Evolutionary conservation across 1,139 yeast species (phyloP).

Genomic region (Magnusiomyces clavatus): DNA sequence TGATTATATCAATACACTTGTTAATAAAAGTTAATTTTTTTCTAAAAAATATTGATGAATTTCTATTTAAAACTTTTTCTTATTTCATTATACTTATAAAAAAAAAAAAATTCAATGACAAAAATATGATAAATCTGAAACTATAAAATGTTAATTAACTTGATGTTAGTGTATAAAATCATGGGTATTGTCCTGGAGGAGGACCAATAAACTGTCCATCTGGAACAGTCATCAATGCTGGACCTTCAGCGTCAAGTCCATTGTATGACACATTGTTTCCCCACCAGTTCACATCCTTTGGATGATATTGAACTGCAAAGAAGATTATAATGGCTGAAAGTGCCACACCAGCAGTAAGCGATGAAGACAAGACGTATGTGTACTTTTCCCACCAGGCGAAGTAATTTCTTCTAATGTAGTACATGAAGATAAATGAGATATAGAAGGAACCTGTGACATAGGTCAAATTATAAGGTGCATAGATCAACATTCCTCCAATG

Average conservation of each 20-base stretch:
- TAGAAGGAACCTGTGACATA: conserved; percentile 32
- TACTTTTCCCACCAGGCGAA: conserved; percentile 56
- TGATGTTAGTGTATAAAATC: too few relatives aligned
- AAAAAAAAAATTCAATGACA: too few relatives aligned
- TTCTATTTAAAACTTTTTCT: too few relatives aligned
- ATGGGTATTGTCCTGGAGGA: conserved; percentile 9
- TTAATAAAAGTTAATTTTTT: too few relatives aligned
- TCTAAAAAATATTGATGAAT: too few relatives aligned
- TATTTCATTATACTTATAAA: too few relatives aligned
- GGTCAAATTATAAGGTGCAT: conserved; percentile 38
- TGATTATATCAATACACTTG: too few relatives aligned
- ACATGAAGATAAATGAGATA: conserved; percentile 37
- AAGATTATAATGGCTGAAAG: conserved; percentile 45
- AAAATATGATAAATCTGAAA: too few relatives aligned
- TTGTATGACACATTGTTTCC: conserved; percentile 36
- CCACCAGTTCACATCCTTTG: conserved; percentile 41
- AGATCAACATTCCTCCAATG: conserved; percentile 34
- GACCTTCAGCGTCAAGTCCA: conserved; percentile 23
- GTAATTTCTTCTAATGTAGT: conserved; percentile 31
- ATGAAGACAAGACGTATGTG: conserved; percentile 45
- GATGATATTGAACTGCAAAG: conserved; percentile 39
- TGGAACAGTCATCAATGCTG: conserved; percentile 3
- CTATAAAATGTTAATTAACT: too few relatives aligned
- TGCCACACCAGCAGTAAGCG: conserved; percentile 31
- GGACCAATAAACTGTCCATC: conserved; percentile 12